A percentile compares a stretch with the other conserved stretches of the same genome.
Conservation (phyloP, 768 basidiomycete species). For the Tulasnella sp. region DNA sequence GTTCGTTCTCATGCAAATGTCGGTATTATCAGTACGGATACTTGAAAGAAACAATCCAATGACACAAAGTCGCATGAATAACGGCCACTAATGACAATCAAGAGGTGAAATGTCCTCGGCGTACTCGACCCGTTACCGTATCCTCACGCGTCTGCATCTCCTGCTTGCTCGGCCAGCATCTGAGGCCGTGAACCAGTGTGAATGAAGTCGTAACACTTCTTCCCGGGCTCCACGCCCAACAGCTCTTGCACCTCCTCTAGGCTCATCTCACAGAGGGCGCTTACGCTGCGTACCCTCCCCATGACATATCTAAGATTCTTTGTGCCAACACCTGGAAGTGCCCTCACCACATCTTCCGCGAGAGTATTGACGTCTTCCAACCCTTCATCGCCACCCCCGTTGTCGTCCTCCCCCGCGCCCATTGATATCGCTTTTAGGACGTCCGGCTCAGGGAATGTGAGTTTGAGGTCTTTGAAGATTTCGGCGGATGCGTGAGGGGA, state of each 20-base stretch:
- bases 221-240: slow-evolving; percentile 73
- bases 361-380: slow-evolving; percentile 23
- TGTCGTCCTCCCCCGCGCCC: slow-evolving; percentile 69
- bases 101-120: too few relatives aligned
- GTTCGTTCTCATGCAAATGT: too few relatives aligned
- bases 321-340: slow-evolving; percentile 72
- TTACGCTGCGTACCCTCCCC: slow-evolving; percentile 65
- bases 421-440: slow-evolving; percentile 60
- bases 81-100: too few relatives aligned
- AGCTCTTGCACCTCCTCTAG: slow-evolving; percentile 56
- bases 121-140: too few relatives aligned
- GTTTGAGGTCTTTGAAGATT: slow-evolving; percentile 87
- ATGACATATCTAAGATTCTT: slow-evolving; percentile 82
- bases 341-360: slow-evolving; percentile 73
- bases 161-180: too few relatives aligned
- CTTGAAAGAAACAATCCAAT: too few relatives aligned
- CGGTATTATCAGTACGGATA: too few relatives aligned
- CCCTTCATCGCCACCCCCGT: slow-evolving; percentile 57
- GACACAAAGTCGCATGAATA: too few relatives aligned
- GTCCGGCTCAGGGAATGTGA: slow-evolving; percentile 70
- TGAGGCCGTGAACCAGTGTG: slow-evolving; percentile 39
- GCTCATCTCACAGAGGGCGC: slow-evolving; percentile 58
- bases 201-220: slow-evolving; percentile 70
- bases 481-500: slow-evolving; percentile 87
- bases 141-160: too few relatives aligned